Evolutionary conservation across 495 filamentous ascomycete species (phyloP), one percentile per base, ranked within the genome.

Genomic region (Penicillium lividum): DNA sequence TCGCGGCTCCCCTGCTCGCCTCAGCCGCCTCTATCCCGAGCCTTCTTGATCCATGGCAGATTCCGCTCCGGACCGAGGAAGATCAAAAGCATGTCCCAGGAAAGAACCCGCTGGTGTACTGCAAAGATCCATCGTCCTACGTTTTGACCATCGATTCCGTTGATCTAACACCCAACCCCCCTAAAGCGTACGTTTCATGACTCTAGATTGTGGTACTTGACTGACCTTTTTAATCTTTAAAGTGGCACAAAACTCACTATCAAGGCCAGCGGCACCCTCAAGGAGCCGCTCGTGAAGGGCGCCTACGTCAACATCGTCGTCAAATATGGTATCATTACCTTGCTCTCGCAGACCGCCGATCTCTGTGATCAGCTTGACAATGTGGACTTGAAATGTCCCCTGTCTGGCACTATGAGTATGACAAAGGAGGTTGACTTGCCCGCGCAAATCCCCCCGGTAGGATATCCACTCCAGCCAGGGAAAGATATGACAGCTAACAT

Each of bases 301-400:
- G 89, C 95, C 42, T 87, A 86, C 56, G 86, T 97, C 34, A 78
- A 86, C 30, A 70, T 99, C 31, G 80, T 86, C 55, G 93, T 98
- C 76, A 97, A 96, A 73, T 99, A 93, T 71, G 94, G 73, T 28
- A 77, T 96, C 64, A 97, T 99, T 69, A 89, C 86, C 48, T 80
- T 99, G 55, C 83, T 99, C 73, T 88, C 83, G 64, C 87, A 89
- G 54, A 77, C 73, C 55, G 84, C 87, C 64, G 87, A 96, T 69
- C 82, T 98, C 11, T 99, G 94, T 76, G 89, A 97, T 22, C 84
- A 96, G 72, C 84, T 96, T 56, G 73, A 81, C 64, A 91, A 96
- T 52, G 90, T 97, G 11, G 92, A 97, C 63, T 78, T 97, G 46
- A 74, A 90, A 56, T 99, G 94, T 72, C 94, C 94, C 50, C 81